phyloP scores from a whole-genome alignment of 352 stramenopile species.

The Saprolegnia diclina region DNA sequence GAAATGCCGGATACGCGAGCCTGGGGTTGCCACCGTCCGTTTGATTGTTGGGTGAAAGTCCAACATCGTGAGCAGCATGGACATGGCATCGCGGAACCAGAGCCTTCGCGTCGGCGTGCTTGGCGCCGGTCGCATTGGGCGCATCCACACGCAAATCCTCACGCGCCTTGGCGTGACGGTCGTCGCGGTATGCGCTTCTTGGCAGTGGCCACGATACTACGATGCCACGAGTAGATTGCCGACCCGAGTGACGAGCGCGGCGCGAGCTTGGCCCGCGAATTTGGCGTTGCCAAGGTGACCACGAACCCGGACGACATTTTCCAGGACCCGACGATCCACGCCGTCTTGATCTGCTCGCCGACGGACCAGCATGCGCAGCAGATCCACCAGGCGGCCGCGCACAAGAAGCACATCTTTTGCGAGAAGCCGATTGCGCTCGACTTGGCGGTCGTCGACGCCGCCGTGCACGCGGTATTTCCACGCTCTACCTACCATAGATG shows the following conservation, averaged over 20 bases:
- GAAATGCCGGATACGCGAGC: not conserved
- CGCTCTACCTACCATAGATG: not conserved
- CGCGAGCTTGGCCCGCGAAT: slow-evolving; percentile 37
- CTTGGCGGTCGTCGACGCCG: slow-evolving; percentile 54
- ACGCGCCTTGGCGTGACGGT: slow-evolving; percentile 44
- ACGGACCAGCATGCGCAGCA: slow-evolving; percentile 91
- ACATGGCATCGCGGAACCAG: slow-evolving; percentile 5
- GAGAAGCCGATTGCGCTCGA: slow-evolving; percentile 95
- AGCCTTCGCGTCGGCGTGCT: slow-evolving; percentile 57
- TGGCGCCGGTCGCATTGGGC: slow-evolving; percentile 58
- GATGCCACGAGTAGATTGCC: slow-evolving; percentile 32
- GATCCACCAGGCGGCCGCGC: slow-evolving; percentile 88
- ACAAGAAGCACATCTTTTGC: slow-evolving; percentile 94
- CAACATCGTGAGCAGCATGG: slow-evolving; percentile 10
- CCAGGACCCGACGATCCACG: slow-evolving; percentile 88
- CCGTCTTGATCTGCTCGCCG: slow-evolving; percentile 95
- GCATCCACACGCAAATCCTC: slow-evolving; percentile 52
- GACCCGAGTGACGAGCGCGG: slow-evolving; percentile 31
- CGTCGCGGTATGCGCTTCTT: slow-evolving; percentile 36
- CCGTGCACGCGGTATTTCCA: slow-evolving; percentile 42
- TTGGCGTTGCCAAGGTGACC: slow-evolving; percentile 57
- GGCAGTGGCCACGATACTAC: slow-evolving; percentile 24
- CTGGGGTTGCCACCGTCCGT: not conserved
- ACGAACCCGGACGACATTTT: slow-evolving; percentile 89
- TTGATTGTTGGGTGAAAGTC: not conserved